These are phyloP conservation scores for Diaporthe amygdali DNA, from an alignment of 2,329 filamentous ascomycete genomes.

Conservation along the genomic window DNA sequence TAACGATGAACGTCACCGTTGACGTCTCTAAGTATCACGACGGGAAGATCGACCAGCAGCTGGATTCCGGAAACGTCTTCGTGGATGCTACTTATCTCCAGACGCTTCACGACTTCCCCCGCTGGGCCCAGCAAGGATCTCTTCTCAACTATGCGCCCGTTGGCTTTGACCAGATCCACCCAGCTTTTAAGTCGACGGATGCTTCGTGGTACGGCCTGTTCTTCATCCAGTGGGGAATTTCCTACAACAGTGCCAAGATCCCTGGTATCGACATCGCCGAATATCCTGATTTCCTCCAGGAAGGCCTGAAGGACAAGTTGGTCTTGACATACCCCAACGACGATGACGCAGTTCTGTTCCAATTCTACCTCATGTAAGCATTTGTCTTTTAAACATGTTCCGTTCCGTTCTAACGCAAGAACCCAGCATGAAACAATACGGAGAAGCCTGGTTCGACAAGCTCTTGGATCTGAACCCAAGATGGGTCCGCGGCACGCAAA, in stretches of 20 bases:
- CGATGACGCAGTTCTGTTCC: slow-evolving; percentile 59
- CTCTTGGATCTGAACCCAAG: slow-evolving; percentile 53
- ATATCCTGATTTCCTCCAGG: slow-evolving; percentile 50
- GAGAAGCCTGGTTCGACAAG: slow-evolving; percentile 51
- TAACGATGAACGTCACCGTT: slow-evolving; percentile 58
- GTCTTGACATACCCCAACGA: slow-evolving; percentile 63
- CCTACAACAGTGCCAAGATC: slow-evolving; percentile 43
- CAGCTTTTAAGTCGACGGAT: slow-evolving; percentile 46
- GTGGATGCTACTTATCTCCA: slow-evolving; percentile 56
- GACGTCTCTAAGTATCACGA: slow-evolving; percentile 63
- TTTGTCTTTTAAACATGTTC: no score
- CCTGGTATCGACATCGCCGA: slow-evolving; percentile 28
- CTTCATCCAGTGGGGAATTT: slow-evolving; percentile 43
- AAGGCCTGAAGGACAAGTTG: slow-evolving; percentile 58
- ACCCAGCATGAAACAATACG: slow-evolving; percentile 44
- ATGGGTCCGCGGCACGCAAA: slow-evolving; percentile 59
- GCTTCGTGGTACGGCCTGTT: slow-evolving; percentile 49
- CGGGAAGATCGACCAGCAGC: slow-evolving; percentile 48
- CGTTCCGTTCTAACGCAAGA: neutral
- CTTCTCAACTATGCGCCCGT: slow-evolving; percentile 55
- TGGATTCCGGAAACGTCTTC: slow-evolving; percentile 42
- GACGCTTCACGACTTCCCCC: slow-evolving; percentile 55
- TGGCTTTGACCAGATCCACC: slow-evolving; percentile 48
- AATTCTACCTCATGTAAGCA: slow-evolving; percentile 53
- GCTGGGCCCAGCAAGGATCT: slow-evolving; percentile 53